phyloP scores from a whole-genome alignment of 805 yeast species.

The Kodamaea kakaduensis region DNA sequence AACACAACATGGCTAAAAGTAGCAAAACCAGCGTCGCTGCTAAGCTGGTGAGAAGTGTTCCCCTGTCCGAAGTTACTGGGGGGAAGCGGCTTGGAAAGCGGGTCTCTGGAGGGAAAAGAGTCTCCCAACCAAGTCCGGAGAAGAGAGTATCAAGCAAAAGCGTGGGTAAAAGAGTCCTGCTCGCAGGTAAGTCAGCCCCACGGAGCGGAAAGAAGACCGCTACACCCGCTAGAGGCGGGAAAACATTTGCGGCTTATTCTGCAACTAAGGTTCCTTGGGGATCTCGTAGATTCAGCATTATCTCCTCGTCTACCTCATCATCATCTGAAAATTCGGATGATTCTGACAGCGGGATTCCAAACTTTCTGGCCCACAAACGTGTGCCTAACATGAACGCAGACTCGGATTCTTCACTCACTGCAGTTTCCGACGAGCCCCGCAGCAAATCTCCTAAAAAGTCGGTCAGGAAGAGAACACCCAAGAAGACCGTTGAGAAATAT shows the following conservation, averaged over 20 bases:
- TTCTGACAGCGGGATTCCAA: slow-evolving; percentile 1
- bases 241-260: too few relatives aligned
- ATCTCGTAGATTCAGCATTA: slow-evolving; percentile 34
- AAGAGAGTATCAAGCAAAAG: neutral
- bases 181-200: neutral
- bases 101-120: slow-evolving; percentile 30
- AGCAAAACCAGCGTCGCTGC: too few relatives aligned
- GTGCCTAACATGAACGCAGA: slow-evolving; percentile 15
- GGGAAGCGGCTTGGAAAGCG: too few relatives aligned
- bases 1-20: slow-evolving; percentile 29
- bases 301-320: slow-evolving; percentile 27
- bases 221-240: too few relatives aligned
- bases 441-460: slow-evolving; percentile 5
- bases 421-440: slow-evolving; percentile 26
- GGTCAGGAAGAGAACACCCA: slow-evolving; percentile 20
- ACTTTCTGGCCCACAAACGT: slow-evolving; percentile 7
- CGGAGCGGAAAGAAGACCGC: slow-evolving; percentile 12
- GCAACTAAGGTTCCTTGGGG: slow-evolving; percentile 17
- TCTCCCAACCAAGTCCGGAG: too few relatives aligned
- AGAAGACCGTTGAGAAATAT: slow-evolving; percentile 22
- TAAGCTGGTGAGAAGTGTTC: too few relatives aligned
- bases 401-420: slow-evolving; percentile 40
- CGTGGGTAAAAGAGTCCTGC: neutral
- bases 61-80: too few relatives aligned
- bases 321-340: slow-evolving; percentile 17